These are phyloP conservation scores for Eremothecium coryli DNA, from an alignment of 1,139 yeast species.

Conservation along the genomic window DNA sequence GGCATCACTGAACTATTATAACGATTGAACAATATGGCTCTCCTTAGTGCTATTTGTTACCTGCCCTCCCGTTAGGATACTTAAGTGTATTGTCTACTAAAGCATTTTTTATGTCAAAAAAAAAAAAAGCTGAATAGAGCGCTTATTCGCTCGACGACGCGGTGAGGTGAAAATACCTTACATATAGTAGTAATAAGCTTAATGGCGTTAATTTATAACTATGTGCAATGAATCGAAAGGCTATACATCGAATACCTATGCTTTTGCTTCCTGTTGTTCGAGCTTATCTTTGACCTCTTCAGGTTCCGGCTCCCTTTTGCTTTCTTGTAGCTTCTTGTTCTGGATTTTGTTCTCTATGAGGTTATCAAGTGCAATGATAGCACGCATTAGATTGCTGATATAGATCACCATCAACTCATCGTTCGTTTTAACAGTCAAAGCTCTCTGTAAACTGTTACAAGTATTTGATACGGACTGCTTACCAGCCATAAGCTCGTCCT, in stretches of 20 bases:
- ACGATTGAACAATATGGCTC: too few species aligned
- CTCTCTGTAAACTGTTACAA: slow-evolving; percentile 52
- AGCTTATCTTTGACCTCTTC: slow-evolving; percentile 16
- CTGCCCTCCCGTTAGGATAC: too few species aligned
- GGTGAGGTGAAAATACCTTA: too few species aligned
- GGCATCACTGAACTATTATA: too few species aligned
- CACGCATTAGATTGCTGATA: slow-evolving; percentile 79
- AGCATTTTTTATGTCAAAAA: too few species aligned
- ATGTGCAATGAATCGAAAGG: too few species aligned
- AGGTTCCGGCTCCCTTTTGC: slow-evolving; percentile 10
- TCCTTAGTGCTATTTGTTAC: too few species aligned
- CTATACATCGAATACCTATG: slow-evolving; percentile 1
- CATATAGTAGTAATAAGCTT: too few species aligned
- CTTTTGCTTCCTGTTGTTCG: slow-evolving; percentile 8
- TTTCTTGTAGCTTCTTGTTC: slow-evolving; percentile 50
- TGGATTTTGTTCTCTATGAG: slow-evolving; percentile 91
- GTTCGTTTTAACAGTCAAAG: slow-evolving; percentile 86
- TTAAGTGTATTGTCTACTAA: too few species aligned
- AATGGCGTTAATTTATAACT: too few species aligned
- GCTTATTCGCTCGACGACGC: too few species aligned
- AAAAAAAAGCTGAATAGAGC: too few species aligned
- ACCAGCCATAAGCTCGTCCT: slow-evolving; percentile 13
- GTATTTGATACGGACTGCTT: slow-evolving; percentile 10
- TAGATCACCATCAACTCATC: slow-evolving; percentile 94
- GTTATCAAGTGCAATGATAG: slow-evolving; percentile 94